A percentile compares a stretch with the other conserved stretches of the same genome.
Evolutionary conservation across 2,329 filamentous ascomycete genomes (phyloP).

Genomic region (Cytospora chrysosperma): DNA sequence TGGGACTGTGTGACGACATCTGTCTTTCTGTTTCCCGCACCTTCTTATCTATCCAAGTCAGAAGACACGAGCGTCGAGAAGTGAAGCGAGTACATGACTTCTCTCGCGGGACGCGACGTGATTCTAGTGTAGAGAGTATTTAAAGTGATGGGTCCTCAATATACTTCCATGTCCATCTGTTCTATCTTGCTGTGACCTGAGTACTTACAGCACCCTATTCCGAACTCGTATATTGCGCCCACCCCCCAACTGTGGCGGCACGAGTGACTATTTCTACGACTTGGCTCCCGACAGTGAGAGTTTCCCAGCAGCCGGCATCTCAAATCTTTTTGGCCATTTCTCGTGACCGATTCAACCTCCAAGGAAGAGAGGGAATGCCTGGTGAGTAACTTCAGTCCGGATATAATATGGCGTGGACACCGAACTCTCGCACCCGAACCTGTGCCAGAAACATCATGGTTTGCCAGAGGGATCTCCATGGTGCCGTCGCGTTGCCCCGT

Average conservation of each 20-base stretch:
- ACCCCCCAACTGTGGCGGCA: slow-evolving; percentile 1
- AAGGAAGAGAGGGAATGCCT: background rate
- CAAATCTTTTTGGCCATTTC: background rate
- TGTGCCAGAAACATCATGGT: background rate
- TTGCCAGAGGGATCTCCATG: background rate
- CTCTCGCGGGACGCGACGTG: slow-evolving; percentile 1
- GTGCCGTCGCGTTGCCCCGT: background rate
- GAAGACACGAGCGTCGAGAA: slow-evolving; percentile 21
- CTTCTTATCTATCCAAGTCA: slow-evolving; percentile 30
- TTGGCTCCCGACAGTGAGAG: background rate
- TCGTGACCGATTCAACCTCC: background rate
- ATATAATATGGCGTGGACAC: background rate
- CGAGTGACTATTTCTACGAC: slow-evolving; percentile 7
- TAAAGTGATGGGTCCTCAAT: slow-evolving; percentile 5
- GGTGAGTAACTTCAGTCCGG: background rate
- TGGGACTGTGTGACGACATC: slow-evolving; percentile 16
- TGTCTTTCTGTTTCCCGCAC: slow-evolving; percentile 29
- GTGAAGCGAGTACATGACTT: slow-evolving; percentile 22
- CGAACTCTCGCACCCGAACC: background rate
- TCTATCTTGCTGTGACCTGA: background rate
- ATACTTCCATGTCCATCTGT: slow-evolving; percentile 4
- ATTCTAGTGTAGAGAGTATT: slow-evolving; percentile 20
- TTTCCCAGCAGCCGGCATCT: slow-evolving; percentile 7
- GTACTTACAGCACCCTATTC: background rate
- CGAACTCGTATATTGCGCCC: slow-evolving; percentile 13